Base-by-base conservation (phyloP, 441 rosid species). In the Erysimum cheiri region DNA sequence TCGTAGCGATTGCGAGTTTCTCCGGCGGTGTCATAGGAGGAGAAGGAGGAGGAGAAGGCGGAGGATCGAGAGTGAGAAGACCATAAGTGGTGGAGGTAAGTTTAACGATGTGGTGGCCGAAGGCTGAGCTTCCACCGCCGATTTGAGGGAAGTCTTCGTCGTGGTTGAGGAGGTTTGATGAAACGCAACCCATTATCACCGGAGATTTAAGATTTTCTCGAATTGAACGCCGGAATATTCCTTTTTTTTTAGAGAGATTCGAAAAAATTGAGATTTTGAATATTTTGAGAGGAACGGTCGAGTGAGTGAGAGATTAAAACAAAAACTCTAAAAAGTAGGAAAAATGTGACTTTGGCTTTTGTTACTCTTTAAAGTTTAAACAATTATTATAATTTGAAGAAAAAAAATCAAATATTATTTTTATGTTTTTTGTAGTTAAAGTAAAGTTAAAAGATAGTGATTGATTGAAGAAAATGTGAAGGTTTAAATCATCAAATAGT, bases 11-110 rank as follows among this genome's bases (percentile, higher is more conserved):
- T 36, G 85, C 77, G 82, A 83, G 68, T 17, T 89, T 84, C 19
- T 80, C 73, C 13, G 86, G 86, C 6, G 89, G 92, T 0, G 85
- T 73, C 9, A 84, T 85, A 5, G 72, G 78, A 3, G 76, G 70
- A 9, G 76, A 65, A 4, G 84, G 75, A 2, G n/a, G n/a, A n/a
- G n/a, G n/a, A n/a, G n/a, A n/a, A n/a, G n/a, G n/a, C n/a, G 85
- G 84, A 2, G 92, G 87, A 7, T 89, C 97, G 41, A 90, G 87
- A 54, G 85, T 80, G 82, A 93, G 96, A 69, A 87, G 86, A 67
- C 98, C 98, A 31, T 93, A 91, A 14, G 97, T 89, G 71, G 96
- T 83, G 74, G 97, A 93, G 53, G 98, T 93, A 41, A 93, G 94
- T 0, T 88, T 86, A 26, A 93, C 98, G 26, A 93, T 86, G 86